Evolutionary conservation across 441 rosid species (phyloP), one percentile per base, ranked within the genome.

Genomic region (Corymbia calophylla): DNA sequence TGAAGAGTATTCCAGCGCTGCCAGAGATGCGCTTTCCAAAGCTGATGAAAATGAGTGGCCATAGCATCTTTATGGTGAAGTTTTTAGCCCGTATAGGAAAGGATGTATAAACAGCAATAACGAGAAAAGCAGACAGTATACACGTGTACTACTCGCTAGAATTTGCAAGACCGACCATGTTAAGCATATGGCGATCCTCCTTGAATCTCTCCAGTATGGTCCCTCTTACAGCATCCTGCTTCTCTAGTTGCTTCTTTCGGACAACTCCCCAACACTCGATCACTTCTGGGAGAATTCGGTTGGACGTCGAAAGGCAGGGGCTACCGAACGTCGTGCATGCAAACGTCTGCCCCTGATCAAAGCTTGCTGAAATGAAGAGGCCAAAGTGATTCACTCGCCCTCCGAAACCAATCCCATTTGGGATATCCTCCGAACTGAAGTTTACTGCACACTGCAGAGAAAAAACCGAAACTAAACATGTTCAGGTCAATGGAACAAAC

Each of bases 261-360:
- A 93, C 91, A 87, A 96, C 88, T 82, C 97, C 98, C 99, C 99
- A 97, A 91, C 98, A 97, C 94, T 97, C 99, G n/a, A 97, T 94
- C 29, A 94, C 97, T 87, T 96, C 97, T 31, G 99, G 99, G 51
- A 89, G 88, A 56, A 96, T 93, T 88, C 62, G 90, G 90, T 84
- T 93, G 13, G 94, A 90, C 82, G 91, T 93, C 23, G 97, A 96
- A 84, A 97, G 97, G 91, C 95, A 91, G 18, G 98, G 99, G 91
- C 95, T 97, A 87, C 97, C 96, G 49, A 95, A 97, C 49, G 98
- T 97, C 25, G 98, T 92, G 91, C 97, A 95, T 47, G 93, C 81
- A 90, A 95, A 97, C 35, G 97, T 93, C 64, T 95, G 97, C 49
- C 99, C 99, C 64, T 90, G 91, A 89, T 97, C 99, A 84, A 97